Evolutionary conservation across 1,284 basidiomycete genomes (phyloP).

Genomic region (Microbotryomycetes sp.): DNA sequence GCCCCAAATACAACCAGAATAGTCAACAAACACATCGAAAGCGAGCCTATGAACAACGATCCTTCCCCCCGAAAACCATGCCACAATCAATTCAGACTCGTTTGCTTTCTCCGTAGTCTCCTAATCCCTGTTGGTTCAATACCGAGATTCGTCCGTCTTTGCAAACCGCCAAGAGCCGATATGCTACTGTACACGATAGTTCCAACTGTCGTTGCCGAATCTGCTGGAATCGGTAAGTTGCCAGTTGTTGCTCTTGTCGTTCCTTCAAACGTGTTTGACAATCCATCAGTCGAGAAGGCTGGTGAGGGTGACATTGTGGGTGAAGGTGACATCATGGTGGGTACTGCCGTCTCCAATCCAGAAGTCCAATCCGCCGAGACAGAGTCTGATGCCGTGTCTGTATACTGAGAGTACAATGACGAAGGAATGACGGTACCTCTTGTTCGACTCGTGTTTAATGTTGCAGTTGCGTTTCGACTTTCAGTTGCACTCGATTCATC

Average conservation of each 20-base stretch:
- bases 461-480: not conserved
- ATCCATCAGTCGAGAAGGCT: not conserved
- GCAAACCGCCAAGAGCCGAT: not conserved
- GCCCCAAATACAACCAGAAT: too few relatives aligned
- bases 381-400: conserved; percentile 8
- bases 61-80: too few relatives aligned
- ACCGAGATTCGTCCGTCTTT: not conserved
- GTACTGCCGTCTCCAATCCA: not conserved
- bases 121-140: too few relatives aligned
- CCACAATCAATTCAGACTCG: too few relatives aligned
- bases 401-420: conserved; percentile 23
- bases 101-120: too few relatives aligned
- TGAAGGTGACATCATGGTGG: not conserved
- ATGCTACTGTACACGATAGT: not conserved
- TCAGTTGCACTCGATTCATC: not conserved
- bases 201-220: conserved; percentile 4
- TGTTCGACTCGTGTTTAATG: not conserved
- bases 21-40: too few relatives aligned
- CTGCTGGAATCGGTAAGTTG: conserved; percentile 20
- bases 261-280: not conserved
- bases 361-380: not conserved
- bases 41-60: too few relatives aligned
- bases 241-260: conserved; percentile 11
- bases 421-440: conserved; percentile 29
- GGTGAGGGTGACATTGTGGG: not conserved